Conservation (phyloP, 208 protist genomes). For the Tritrichomonas musculus region DNA sequence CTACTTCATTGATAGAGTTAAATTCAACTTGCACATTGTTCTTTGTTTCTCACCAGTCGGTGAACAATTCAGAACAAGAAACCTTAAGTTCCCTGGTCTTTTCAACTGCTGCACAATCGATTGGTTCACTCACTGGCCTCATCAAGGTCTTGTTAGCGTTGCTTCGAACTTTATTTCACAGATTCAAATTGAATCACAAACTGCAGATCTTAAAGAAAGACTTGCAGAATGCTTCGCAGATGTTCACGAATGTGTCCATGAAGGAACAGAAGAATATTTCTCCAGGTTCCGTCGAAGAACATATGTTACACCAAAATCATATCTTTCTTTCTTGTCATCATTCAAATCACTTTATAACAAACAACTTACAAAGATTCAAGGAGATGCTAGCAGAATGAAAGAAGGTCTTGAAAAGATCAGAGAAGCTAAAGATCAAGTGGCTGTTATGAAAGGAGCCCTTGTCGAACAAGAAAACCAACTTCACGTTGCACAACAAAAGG, state of each 20-base stretch:
- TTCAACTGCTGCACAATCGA: constrained; percentile 90
- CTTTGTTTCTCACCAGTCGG: constrained; percentile 93
- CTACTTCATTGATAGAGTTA: constrained; percentile 88
- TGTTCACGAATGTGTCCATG: constrained; percentile 58
- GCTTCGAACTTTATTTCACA: constrained; percentile 55
- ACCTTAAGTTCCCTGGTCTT: constrained; percentile 88
- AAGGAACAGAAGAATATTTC: constrained; percentile 61
- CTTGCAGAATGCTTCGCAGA: constrained; percentile 58
- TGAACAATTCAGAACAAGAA: constrained; percentile 82
- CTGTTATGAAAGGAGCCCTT: constrained; percentile 34
- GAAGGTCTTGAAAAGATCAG: constrained; percentile 50
- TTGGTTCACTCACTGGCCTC: constrained; percentile 94
- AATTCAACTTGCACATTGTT: constrained; percentile 86
- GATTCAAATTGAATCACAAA: constrained; percentile 41
- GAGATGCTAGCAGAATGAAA: constrained; percentile 56
- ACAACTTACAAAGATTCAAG: constrained; percentile 58
- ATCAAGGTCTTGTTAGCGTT: constrained; percentile 70
- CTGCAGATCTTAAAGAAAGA: constrained; percentile 38
- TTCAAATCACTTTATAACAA: constrained; percentile 61
- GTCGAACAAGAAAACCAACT: constrained; percentile 48
- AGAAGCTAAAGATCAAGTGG: neutral
- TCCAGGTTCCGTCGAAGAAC: constrained; percentile 56
- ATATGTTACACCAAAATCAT: constrained; percentile 72
- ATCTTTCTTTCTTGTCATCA: constrained; percentile 65
- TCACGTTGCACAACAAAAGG: constrained; percentile 41